Conservation (phyloP, 2,329 filamentous ascomycete genomes). For the Colletotrichum simmondsii region DNA sequence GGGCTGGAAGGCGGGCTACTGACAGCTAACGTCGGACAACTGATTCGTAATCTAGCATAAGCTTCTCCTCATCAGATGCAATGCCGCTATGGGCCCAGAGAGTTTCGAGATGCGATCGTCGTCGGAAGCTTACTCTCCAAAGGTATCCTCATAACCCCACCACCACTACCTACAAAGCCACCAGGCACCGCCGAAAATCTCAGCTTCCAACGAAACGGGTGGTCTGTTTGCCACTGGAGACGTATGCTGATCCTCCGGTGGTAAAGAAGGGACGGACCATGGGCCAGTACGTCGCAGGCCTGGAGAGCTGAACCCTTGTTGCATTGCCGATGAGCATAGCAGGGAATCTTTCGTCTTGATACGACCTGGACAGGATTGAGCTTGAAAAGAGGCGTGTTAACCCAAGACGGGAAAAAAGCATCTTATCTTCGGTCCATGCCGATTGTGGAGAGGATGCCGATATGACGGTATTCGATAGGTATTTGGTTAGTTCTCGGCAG, state of each 20-base stretch:
- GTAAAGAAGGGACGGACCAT: not conserved
- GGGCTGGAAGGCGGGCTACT: not conserved
- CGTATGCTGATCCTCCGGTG: conserved; percentile 1
- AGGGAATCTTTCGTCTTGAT: not conserved
- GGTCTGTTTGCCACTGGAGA: conserved; percentile 25
- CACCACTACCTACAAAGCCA: not conserved
- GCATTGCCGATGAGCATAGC: not conserved
- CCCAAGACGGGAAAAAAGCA: not conserved
- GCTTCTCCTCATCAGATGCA: not conserved
- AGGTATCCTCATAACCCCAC: not conserved
- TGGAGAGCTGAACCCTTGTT: conserved; percentile 19
- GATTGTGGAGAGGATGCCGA: conserved; percentile 1
- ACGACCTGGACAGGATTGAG: not conserved
- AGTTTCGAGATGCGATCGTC: conserved; percentile 18
- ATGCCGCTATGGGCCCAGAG: not conserved
- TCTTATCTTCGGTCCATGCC: not conserved
- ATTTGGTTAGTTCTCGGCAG: not conserved
- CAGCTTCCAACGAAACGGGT: conserved; percentile 18
- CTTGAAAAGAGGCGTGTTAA: not conserved
- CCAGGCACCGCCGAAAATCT: conserved; percentile 3
- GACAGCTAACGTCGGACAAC: not conserved
- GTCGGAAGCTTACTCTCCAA: conserved; percentile 7
- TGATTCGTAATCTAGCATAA: not conserved
- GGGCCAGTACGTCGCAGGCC: not conserved
- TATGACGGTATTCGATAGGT: not conserved